Conservation (phyloP, 2,329 filamentous ascomycete species). For the Diaporthe sp. region DNA sequence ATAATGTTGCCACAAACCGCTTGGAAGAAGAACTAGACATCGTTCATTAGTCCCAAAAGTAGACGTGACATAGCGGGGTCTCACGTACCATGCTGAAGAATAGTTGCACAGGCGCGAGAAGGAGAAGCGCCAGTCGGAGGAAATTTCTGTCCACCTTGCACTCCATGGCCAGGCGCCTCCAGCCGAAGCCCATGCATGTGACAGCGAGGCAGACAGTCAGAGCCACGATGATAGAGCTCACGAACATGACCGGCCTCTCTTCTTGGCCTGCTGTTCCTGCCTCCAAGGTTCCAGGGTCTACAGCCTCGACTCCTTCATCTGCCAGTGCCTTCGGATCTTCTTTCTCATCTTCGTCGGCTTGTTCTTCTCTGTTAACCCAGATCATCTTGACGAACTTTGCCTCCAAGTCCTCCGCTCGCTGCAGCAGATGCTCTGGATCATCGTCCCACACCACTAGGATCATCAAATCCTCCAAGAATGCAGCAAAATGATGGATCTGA, state of each 20-base stretch:
- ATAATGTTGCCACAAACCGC: constrained; percentile 31
- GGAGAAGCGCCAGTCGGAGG: constrained; percentile 54
- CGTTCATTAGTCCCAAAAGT: constrained; percentile 66
- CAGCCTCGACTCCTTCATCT: constrained; percentile 55
- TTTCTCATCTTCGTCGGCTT: constrained; percentile 57
- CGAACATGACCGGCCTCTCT: constrained; percentile 48
- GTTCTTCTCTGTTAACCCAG: constrained; percentile 62
- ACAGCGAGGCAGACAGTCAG: constrained; percentile 33
- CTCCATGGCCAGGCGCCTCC: constrained; percentile 33
- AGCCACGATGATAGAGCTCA: constrained; percentile 36
- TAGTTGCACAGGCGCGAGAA: constrained; percentile 29
- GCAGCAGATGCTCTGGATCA: constrained; percentile 67
- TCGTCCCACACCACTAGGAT: constrained; percentile 76
- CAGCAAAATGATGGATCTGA: constrained; percentile 76
- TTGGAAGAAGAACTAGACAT: constrained; percentile 37
- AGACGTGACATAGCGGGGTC: constrained; percentile 56
- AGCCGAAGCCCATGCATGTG: constrained; percentile 35
- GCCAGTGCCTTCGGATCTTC: constrained; percentile 41
- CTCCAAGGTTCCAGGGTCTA: constrained; percentile 59
- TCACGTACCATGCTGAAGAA: constrained; percentile 38
- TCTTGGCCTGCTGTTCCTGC: constrained; percentile 56
- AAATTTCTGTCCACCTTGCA: constrained; percentile 28
- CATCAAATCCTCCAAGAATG: constrained; percentile 71
- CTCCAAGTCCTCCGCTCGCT: constrained; percentile 66
- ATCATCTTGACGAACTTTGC: constrained; percentile 69